Conservation (phyloP, 371 early-diverging fungal genomes). For the Actinomortierella ambigua region DNA sequence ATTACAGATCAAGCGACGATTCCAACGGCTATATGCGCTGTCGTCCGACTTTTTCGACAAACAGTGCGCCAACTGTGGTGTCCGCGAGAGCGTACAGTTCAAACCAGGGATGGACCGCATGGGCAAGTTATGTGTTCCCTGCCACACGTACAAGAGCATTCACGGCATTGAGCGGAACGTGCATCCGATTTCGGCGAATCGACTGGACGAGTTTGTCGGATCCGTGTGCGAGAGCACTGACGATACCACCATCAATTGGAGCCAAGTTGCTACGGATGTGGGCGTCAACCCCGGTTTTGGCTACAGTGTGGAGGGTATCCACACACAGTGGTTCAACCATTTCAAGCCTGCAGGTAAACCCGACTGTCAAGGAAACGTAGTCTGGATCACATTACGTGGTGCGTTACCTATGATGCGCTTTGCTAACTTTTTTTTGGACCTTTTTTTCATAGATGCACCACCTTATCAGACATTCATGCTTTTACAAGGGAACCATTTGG, state of each 20-base stretch:
- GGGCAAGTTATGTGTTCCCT: constrained; percentile 12
- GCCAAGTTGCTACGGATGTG: constrained; percentile 17
- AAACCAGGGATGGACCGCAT: constrained; percentile 11
- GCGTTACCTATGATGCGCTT: background rate
- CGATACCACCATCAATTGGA: constrained; percentile 17
- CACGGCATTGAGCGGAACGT: background rate
- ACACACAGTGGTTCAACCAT: constrained; percentile 10
- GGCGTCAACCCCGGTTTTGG: constrained; percentile 13
- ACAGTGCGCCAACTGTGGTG: constrained; percentile 22
- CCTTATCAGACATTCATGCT: constrained; percentile 16
- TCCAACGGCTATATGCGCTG: constrained; percentile 25
- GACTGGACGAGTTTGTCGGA: constrained; percentile 1
- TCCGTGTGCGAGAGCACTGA: constrained; percentile 4
- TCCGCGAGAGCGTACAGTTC: constrained; percentile 14
- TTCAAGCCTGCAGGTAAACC: constrained; percentile 1
- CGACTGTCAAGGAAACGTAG: background rate
- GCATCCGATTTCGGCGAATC: constrained; percentile 6
- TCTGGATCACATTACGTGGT: background rate
- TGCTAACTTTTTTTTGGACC: background rate
- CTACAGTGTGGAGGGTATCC: constrained; percentile 16
- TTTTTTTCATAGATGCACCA: constrained; percentile 7
- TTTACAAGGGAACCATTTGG: constrained; percentile 22
- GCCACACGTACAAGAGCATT: constrained; percentile 6
- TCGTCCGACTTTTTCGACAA: constrained; percentile 5
- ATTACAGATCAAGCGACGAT: constrained; percentile 24